A percentile compares a stretch with the other conserved stretches of the same genome.
These are phyloP conservation scores for Bryum argenteum DNA, from an alignment of 225 moss, liverwort and hornwort species.

Conservation along the genomic window DNA sequence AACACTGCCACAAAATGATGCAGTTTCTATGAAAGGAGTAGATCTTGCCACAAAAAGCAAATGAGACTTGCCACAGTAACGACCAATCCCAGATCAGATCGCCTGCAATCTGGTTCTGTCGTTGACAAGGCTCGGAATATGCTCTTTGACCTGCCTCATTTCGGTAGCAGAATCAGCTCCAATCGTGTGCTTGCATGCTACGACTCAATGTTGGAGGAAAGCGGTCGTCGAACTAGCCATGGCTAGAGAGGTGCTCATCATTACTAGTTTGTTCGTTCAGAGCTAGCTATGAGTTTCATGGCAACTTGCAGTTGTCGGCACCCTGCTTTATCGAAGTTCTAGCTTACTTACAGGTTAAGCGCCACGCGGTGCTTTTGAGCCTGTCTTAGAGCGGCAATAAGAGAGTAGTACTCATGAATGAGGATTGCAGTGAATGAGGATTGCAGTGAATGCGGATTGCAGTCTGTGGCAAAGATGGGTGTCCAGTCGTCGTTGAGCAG, in stretches of 20 bases:
- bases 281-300: too few species aligned
- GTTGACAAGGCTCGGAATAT: neutral
- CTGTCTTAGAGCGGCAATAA: neutral
- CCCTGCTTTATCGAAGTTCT: neutral
- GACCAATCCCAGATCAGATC: constrained; percentile 2
- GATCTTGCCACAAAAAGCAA: neutral
- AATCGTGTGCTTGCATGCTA: neutral
- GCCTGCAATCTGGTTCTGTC: neutral
- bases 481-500: constrained; percentile 1
- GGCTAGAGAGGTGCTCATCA: neutral
- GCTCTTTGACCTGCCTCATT: neutral
- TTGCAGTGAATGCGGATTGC: too few species aligned
- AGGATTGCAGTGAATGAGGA: neutral
- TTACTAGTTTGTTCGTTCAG: neutral
- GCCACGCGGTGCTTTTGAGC: neutral
- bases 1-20: neutral
- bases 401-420: neutral
- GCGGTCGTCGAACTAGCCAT: too few species aligned
- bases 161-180: neutral
- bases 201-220: too few species aligned
- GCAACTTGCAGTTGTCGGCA: neutral
- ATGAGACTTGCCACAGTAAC: neutral
- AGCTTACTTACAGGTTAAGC: too few species aligned
- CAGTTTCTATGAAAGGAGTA: neutral
- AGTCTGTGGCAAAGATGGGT: neutral